Percentiles rank a stretch among this genome's conserved stretches.
Conservation (phyloP, 495 filamentous ascomycete genomes). For the Immersiella caudata region DNA sequence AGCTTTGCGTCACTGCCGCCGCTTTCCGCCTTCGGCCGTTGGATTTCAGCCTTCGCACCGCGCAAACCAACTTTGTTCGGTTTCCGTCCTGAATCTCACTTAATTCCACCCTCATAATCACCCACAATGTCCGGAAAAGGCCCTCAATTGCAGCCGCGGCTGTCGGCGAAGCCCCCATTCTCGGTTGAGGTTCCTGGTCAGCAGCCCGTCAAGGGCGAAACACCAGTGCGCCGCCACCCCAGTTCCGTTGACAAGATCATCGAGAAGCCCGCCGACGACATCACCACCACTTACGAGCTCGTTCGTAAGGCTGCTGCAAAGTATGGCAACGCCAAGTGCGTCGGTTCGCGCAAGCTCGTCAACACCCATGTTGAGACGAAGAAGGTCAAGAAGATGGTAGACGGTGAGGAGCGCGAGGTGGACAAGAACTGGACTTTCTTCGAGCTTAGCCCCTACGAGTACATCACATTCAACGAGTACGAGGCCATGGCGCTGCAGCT, state of each 20-base stretch:
- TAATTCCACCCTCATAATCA: neutral
- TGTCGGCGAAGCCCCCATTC: constrained; percentile 67
- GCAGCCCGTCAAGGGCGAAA: constrained; percentile 79
- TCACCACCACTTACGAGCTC: constrained; percentile 86
- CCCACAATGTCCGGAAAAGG: constrained; percentile 50
- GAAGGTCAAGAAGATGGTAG: constrained; percentile 95
- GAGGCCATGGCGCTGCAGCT: constrained; percentile 73
- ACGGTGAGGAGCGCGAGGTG: constrained; percentile 84
- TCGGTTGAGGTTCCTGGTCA: constrained; percentile 76
- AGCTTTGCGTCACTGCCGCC: constrained; percentile 16
- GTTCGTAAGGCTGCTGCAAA: constrained; percentile 74
- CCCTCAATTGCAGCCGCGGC: constrained; percentile 63
- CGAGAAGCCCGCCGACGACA: constrained; percentile 60
- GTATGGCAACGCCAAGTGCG: constrained; percentile 85
- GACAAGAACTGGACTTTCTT: constrained; percentile 97
- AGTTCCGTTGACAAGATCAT: constrained; percentile 69
- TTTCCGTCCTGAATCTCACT: neutral
- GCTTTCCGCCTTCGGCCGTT: neutral
- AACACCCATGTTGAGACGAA: constrained; percentile 89
- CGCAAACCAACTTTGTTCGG: neutral
- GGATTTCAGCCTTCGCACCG: neutral
- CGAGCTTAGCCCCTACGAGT: constrained; percentile 86
- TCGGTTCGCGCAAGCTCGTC: constrained; percentile 79
- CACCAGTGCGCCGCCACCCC: constrained; percentile 82
- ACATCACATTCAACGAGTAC: constrained; percentile 86